Conservation (phyloP, 352 stramenopile genomes). For the Globisporangium uncinulatum region DNA sequence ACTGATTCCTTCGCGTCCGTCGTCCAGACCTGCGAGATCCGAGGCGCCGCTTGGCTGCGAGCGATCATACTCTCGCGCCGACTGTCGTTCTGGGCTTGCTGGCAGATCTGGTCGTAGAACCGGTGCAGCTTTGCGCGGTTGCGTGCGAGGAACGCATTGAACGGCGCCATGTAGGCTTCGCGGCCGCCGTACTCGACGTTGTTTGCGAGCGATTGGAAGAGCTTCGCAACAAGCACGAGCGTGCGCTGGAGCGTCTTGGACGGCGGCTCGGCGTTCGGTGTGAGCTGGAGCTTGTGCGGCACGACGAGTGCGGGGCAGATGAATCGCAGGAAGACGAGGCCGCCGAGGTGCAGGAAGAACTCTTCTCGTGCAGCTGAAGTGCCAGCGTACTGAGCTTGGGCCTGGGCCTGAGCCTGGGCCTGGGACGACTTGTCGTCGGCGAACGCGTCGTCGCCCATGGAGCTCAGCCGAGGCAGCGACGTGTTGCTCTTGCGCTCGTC, state of each 20-base stretch:
- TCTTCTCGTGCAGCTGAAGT: slow-evolving; percentile 43
- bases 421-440: slow-evolving; percentile 17
- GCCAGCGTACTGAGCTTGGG: slow-evolving; percentile 2
- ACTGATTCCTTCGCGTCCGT: slow-evolving; percentile 14
- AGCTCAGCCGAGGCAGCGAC: slow-evolving; percentile 45
- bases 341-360: slow-evolving; percentile 72
- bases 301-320: slow-evolving; percentile 71
- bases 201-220: slow-evolving; percentile 80
- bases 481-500: slow-evolving; percentile 34
- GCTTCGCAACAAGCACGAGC: slow-evolving; percentile 69
- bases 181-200: slow-evolving; percentile 61
- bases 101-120: slow-evolving; percentile 77
- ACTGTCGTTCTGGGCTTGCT: slow-evolving; percentile 55
- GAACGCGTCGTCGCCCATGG: slow-evolving; percentile 38
- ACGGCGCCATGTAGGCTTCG: slow-evolving; percentile 76
- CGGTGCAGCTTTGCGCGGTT: slow-evolving; percentile 52
- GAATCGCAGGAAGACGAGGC: slow-evolving; percentile 73
- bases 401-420: not conserved
- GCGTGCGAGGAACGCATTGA: slow-evolving; percentile 59
- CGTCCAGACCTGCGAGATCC: slow-evolving; percentile 62
- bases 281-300: slow-evolving; percentile 67
- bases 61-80: slow-evolving; percentile 59
- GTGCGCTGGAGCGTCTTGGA: slow-evolving; percentile 53
- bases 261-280: slow-evolving; percentile 30
- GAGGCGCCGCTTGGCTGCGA: slow-evolving; percentile 47